These are phyloP conservation scores for Desmodesmus armatus DNA, from an alignment of 139 green algal genomes.

Conservation along the genomic window DNA sequence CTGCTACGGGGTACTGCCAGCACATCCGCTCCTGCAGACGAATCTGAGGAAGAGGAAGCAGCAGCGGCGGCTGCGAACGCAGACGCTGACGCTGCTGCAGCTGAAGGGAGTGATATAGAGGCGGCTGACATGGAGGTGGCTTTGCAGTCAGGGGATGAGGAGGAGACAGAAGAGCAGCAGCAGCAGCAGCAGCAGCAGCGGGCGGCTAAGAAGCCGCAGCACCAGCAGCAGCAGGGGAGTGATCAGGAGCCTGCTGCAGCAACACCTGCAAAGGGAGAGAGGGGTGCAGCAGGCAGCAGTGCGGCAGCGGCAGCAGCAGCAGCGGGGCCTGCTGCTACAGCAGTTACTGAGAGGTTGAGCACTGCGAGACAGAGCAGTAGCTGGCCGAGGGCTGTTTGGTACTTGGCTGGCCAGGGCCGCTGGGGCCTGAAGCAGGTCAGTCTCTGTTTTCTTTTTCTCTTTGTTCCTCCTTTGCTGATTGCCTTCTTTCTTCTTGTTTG, in stretches of 20 bases:
- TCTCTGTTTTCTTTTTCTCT: neutral
- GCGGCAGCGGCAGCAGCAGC: neutral
- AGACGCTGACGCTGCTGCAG: neutral
- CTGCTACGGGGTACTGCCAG: neutral
- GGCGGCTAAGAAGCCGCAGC: neutral
- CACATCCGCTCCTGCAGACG: neutral
- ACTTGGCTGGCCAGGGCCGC: slow-evolving; percentile 59
- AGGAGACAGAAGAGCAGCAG: neutral
- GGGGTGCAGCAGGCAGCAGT: neutral
- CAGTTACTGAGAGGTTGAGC: neutral
- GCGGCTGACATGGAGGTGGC: neutral
- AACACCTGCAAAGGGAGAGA: neutral
- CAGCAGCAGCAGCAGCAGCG: neutral
- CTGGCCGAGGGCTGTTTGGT: slow-evolving; percentile 65
- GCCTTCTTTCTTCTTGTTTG: too few species aligned
- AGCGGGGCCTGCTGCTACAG: neutral
- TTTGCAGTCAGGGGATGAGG: neutral
- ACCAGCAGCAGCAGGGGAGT: neutral
- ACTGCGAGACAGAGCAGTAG: neutral
- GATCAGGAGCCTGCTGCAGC: neutral
- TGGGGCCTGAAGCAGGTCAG: slow-evolving; percentile 65
- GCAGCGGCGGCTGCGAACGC: slow-evolving; percentile 7
- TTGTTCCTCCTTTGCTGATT: neutral
- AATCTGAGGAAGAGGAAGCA: slow-evolving; percentile 22
- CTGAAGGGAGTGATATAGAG: neutral